Evolutionary conservation across 371 early-diverging fungal genomes (phyloP), one percentile per base, ranked within the genome.

Genomic region (Batrachochytrium dendrobatidis): DNA sequence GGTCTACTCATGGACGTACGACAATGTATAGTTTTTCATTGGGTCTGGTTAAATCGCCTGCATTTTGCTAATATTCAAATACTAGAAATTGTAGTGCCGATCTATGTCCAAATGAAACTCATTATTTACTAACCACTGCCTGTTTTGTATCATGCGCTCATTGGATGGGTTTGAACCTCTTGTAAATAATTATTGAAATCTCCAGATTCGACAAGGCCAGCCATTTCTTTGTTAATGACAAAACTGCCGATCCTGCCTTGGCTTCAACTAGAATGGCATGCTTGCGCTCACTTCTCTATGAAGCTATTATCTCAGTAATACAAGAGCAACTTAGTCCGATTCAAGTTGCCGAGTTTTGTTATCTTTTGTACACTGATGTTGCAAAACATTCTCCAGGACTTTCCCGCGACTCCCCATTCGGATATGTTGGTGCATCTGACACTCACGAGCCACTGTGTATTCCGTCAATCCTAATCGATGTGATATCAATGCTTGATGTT

Each of bases 401-500:
- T 20, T 3, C 46, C 46, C 15, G 15, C 15, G 15, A 39, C 15
- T 12, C 39, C 15, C 39, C 39, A 12, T n/a, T n/a, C n/a, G 39
- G 39, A 12, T 39, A 39, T n/a, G 39, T 12, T n/a, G 46, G 46
- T 26, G 24, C 46, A 26, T 26, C 26, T 5, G 3, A 3, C 5
- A 45, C 46, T 5, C 12, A 3, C 18, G 57, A 62, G 24, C 57
- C 62, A 25, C 34, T 62, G 30, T 15, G 31, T 17, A 6, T 62
- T n/a, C 57, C 62, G 17, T 62, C 62, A 24, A 6, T 56, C 2
- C 6, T 56, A 17, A 45, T 35, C 28, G 62, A 62, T 32, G 49
- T 28, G 7, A 10, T 62, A 34, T 62, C 52, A 57, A 22, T 56
- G n/a, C 2, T 56, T 30, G 56, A 62, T 10, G 33, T 50, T 35